Evolutionary conservation across 2,329 filamentous ascomycete species (phyloP).

Genomic region (Aspergillus aculeatinus): DNA sequence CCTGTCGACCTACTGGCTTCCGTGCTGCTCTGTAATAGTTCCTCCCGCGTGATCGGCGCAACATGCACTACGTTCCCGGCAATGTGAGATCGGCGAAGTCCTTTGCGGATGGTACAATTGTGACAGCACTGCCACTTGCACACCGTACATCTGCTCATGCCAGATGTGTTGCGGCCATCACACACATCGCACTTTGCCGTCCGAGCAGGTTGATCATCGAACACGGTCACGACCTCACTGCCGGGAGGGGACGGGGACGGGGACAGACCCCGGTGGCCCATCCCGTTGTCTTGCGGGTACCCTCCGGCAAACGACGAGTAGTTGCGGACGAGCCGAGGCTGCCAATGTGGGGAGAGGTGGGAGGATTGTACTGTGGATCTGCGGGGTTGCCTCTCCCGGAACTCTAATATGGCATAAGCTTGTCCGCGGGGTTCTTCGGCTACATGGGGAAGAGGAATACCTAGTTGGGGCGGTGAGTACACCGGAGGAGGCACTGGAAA

Average conservation of each 20-base stretch:
- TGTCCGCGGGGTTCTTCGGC: not conserved
- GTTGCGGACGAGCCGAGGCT: too few species aligned
- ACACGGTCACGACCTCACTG: constrained; percentile 13
- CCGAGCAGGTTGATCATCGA: constrained; percentile 30
- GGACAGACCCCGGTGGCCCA: not conserved
- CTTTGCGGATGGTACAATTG: constrained; percentile 25
- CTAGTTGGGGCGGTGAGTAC: not conserved
- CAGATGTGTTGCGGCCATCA: constrained; percentile 32
- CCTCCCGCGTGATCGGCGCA: not conserved
- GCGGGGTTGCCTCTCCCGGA: not conserved
- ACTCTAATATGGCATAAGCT: not conserved
- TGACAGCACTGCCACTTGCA: constrained; percentile 40
- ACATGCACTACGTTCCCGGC: constrained; percentile 8
- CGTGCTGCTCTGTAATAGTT: not conserved
- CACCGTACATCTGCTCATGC: constrained; percentile 32
- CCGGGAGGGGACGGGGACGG: not conserved
- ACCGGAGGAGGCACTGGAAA: not conserved
- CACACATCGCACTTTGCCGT: constrained; percentile 43
- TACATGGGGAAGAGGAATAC: not conserved
- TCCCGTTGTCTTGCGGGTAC: not conserved
- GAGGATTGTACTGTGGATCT: too few species aligned
- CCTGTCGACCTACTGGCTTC: too few species aligned
- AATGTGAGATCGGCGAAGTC: constrained; percentile 16
- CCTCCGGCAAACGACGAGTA: too few species aligned
- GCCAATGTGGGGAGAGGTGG: too few species aligned